A percentile compares a stretch with the other conserved stretches of the same genome.
phyloP scores from a whole-genome alignment of 768 basidiomycete genomes.

The Cubamyces sp. region DNA sequence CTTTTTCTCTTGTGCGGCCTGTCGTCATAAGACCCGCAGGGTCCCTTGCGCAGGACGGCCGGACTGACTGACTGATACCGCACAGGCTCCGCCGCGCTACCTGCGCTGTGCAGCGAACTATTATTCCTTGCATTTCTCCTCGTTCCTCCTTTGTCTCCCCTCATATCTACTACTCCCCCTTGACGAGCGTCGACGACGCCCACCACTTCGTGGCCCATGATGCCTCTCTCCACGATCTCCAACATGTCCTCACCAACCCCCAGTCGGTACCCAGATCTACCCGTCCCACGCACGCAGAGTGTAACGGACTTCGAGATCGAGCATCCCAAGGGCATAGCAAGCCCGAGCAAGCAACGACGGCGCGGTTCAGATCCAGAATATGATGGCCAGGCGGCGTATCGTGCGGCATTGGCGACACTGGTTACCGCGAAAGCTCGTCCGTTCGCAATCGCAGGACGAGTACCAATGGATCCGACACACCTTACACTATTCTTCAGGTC shows the following conservation, averaged over 20 bases:
- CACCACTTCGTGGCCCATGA: constrained; percentile 2
- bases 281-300: constrained; percentile 47
- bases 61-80: constrained; percentile 10
- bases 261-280: constrained; percentile 46
- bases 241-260: constrained; percentile 32
- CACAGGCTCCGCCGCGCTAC: constrained; percentile 18
- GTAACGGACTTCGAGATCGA: constrained; percentile 71
- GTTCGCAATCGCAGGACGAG: constrained; percentile 68
- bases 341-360: constrained; percentile 30
- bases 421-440: constrained; percentile 62
- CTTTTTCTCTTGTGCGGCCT: constrained; percentile 25
- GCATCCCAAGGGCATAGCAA: constrained; percentile 29
- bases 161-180: constrained; percentile 3
- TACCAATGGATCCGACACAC: constrained; percentile 69
- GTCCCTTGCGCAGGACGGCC: constrained; percentile 2
- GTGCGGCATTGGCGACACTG: constrained; percentile 57
- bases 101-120: constrained; percentile 16
- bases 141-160: constrained; percentile 19
- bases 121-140: constrained; percentile 14
- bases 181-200: neutral
- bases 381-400: constrained; percentile 56
- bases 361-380: constrained; percentile 44
- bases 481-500: constrained; percentile 79
- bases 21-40: constrained; percentile 33
- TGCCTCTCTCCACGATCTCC: constrained; percentile 31